Evolutionary conservation across 768 basidiomycete genomes (phyloP).

Genomic region (Russula abietina): DNA sequence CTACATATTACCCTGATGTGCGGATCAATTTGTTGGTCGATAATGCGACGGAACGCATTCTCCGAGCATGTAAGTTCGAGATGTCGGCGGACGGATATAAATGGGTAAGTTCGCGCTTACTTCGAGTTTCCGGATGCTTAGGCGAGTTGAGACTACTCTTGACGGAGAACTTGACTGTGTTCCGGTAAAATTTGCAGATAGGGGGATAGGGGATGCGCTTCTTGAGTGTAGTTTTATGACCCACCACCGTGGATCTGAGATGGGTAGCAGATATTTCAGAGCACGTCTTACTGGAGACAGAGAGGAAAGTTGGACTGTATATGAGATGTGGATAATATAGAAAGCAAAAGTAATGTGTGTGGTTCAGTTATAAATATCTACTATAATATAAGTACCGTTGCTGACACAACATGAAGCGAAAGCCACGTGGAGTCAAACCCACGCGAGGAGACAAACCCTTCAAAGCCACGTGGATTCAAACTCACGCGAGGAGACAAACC

Average conservation of each 20-base stretch:
- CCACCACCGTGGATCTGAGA: constrained; percentile 3
- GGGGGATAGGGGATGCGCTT: not conserved
- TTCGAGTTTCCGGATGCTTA: not conserved
- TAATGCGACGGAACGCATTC: constrained; percentile 30
- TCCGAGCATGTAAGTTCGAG: constrained; percentile 30
- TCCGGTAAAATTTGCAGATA: constrained; percentile 1
- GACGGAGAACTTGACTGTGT: not conserved
- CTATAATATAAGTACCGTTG: too few relatives aligned
- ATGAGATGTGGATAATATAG: constrained; percentile 41
- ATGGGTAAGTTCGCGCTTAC: constrained; percentile 31
- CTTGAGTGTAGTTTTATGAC: constrained; percentile 10
- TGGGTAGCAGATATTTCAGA: constrained; percentile 31
- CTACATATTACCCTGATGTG: constrained; percentile 23
- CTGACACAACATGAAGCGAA: too few relatives aligned
- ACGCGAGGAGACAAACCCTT: too few relatives aligned
- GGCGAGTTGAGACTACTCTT: not conserved
- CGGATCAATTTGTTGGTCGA: constrained; percentile 38
- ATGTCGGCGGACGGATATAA: constrained; percentile 30
- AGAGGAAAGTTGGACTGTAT: constrained; percentile 34
- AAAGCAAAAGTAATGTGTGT: too few relatives aligned
- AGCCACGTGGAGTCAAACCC: too few relatives aligned
- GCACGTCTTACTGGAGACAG: constrained; percentile 29
- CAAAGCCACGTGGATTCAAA: too few relatives aligned
- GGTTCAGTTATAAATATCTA: too few relatives aligned
- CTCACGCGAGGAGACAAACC: too few relatives aligned